Conservation (phyloP, 768 basidiomycete genomes). For the Hygrocybe punicea region DNA sequence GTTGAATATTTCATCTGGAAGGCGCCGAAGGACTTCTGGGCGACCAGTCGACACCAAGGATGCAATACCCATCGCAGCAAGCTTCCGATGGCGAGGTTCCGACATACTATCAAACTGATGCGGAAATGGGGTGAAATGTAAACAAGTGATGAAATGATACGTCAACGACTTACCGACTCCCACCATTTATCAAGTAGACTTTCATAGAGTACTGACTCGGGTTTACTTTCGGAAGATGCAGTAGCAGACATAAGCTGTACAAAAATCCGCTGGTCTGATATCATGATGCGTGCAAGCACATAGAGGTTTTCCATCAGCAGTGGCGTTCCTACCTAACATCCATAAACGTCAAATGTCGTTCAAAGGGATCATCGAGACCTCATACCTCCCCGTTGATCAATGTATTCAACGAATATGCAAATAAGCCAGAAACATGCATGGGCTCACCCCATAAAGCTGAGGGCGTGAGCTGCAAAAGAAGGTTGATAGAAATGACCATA, state of each 20-base stretch:
- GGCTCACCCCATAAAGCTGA: constrained; percentile 66
- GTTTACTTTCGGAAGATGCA: constrained; percentile 43
- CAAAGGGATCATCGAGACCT: constrained; percentile 1
- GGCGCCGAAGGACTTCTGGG: constrained; percentile 64
- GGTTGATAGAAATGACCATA: constrained; percentile 54
- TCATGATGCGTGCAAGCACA: constrained; percentile 68
- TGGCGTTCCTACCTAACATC: constrained; percentile 37
- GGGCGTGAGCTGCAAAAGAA: constrained; percentile 63
- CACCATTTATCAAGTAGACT: constrained; percentile 77
- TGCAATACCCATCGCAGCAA: constrained; percentile 79
- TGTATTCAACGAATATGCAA: constrained; percentile 55
- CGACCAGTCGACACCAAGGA: constrained; percentile 71
- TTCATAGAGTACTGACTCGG: constrained; percentile 60
- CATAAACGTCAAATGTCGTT: not conserved
- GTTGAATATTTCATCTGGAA: constrained; percentile 76
- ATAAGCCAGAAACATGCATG: constrained; percentile 72
- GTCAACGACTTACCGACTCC: constrained; percentile 55
- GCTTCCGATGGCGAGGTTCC: constrained; percentile 78
- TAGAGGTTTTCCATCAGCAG: constrained; percentile 68
- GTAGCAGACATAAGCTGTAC: constrained; percentile 65
- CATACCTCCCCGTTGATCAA: constrained; percentile 66
- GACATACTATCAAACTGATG: constrained; percentile 86
- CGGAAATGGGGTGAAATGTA: not conserved
- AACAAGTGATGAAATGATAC: constrained; percentile 5
- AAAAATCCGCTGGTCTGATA: constrained; percentile 67